Conservation (phyloP, 371 early-diverging fungal species). For the Nosema muscidifuracis region DNA sequence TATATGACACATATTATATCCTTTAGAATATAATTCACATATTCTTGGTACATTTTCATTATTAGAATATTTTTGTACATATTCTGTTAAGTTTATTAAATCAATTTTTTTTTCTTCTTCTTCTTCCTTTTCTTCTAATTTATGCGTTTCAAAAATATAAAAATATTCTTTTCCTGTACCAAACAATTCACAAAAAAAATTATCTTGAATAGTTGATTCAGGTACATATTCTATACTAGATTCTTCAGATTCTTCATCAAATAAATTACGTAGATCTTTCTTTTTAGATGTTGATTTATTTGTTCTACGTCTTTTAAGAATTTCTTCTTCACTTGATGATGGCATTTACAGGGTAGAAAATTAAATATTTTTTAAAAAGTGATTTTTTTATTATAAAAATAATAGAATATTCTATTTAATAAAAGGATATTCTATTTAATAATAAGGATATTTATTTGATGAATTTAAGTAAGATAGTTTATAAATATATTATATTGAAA, state of each 20-base stretch:
- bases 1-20: slow-evolving; percentile 4
- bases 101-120: neutral
- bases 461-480: too few relatives aligned
- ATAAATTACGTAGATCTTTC: slow-evolving; percentile 10
- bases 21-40: neutral
- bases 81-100: neutral
- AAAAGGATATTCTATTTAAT: too few relatives aligned
- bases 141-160: slow-evolving; percentile 32
- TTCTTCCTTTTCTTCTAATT: neutral
- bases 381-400: too few relatives aligned
- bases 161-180: slow-evolving; percentile 51
- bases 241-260: slow-evolving; percentile 16
- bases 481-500: too few relatives aligned
- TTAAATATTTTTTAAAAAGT: slow-evolving; percentile 11
- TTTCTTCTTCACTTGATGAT: slow-evolving; percentile 29
- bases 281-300: neutral
- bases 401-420: too few relatives aligned
- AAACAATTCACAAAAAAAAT: slow-evolving; percentile 51
- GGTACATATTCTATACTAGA: slow-evolving; percentile 1
- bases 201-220: slow-evolving; percentile 17
- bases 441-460: too few relatives aligned
- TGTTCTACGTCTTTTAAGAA: slow-evolving; percentile 23
- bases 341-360: slow-evolving; percentile 28
- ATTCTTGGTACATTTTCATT: neutral
- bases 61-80: slow-evolving; percentile 11